A percentile compares a stretch with the other conserved stretches of the same genome.
These are phyloP conservation scores for Arabidopsis arenosa DNA, from an alignment of 345 rosid genomes.

Conservation along the genomic window DNA sequence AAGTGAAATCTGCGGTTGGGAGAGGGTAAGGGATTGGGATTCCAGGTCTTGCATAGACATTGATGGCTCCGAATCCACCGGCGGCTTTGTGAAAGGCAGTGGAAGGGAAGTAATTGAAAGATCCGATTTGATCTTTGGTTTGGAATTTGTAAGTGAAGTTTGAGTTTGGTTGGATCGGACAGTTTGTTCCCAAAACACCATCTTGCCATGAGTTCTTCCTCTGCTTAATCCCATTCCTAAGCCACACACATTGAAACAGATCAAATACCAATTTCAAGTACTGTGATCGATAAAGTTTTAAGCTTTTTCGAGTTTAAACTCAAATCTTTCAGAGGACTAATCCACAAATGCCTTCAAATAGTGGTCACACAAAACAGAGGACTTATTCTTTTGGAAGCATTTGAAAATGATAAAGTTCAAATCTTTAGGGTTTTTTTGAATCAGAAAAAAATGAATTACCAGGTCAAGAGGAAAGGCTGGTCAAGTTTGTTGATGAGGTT, in stretches of 20 bases:
- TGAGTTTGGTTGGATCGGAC: conserved; percentile 82
- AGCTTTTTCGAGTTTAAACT: conserved; percentile 9
- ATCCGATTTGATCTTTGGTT: conserved; percentile 91
- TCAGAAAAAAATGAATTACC: conserved; percentile 49
- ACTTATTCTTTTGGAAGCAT: not conserved
- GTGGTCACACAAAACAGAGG: conserved; percentile 20
- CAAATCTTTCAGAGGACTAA: conserved; percentile 9
- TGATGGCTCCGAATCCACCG: conserved; percentile 83
- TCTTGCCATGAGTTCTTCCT: conserved; percentile 95
- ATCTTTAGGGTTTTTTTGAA: not conserved
- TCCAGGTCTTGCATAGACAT: conserved; percentile 62
- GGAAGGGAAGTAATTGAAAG: conserved; percentile 84
- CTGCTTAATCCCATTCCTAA: conserved; percentile 88
- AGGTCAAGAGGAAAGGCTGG: conserved; percentile 90
- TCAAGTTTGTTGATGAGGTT: conserved; percentile 94
- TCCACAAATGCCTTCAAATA: not conserved
- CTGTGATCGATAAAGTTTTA: conserved; percentile 8
- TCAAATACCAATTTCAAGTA: not conserved
- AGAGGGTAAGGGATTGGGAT: conserved; percentile 77
- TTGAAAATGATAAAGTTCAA: conserved; percentile 5
- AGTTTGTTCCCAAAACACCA: conserved; percentile 83
- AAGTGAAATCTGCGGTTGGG: conserved; percentile 76
- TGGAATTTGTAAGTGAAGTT: conserved; percentile 87
- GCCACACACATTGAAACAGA: not conserved
- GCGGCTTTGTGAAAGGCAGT: conserved; percentile 80